phyloP scores from a whole-genome alignment of 768 basidiomycete genomes.

The Lentinula edodes region DNA sequence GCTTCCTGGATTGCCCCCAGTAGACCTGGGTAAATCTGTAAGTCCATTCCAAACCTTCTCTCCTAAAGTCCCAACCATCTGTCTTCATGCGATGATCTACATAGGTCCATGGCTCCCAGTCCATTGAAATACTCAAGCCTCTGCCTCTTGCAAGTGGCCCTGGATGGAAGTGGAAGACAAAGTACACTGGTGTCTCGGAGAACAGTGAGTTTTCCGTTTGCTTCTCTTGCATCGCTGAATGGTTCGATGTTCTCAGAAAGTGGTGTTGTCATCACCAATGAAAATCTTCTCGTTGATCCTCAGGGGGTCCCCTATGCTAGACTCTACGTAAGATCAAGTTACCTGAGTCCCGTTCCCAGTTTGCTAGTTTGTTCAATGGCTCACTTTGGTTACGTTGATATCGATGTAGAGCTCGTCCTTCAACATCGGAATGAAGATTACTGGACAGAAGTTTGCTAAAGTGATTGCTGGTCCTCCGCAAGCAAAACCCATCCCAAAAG shows the following conservation, averaged over 20 bases:
- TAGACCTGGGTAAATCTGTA: conserved; percentile 68
- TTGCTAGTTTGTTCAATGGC: not conserved
- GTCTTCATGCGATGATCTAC: not conserved
- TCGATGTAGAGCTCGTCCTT: conserved; percentile 52
- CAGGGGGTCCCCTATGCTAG: conserved; percentile 55
- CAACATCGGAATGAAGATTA: conserved; percentile 63
- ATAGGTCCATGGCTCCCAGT: conserved; percentile 76
- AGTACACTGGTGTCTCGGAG: conserved; percentile 70
- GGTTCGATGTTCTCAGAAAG: conserved; percentile 27
- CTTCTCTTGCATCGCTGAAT: not conserved
- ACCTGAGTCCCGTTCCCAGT: not conserved
- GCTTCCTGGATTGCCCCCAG: conserved; percentile 63
- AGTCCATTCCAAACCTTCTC: conserved; percentile 17
- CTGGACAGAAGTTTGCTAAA: conserved; percentile 58
- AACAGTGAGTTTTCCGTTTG: conserved; percentile 53
- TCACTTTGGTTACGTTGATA: not conserved
- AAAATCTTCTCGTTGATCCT: conserved; percentile 59
- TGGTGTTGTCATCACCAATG: conserved; percentile 66
- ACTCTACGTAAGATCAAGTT: conserved; percentile 43
- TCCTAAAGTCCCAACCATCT: not conserved
- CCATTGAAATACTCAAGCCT: conserved; percentile 72
- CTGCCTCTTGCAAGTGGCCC: conserved; percentile 70
- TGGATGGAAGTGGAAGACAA: conserved; percentile 71
- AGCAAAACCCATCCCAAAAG: conserved; percentile 56
- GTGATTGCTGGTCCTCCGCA: conserved; percentile 54